A percentile compares a stretch with the other conserved stretches of the same genome.
These are phyloP conservation scores for Pulveroboletus ravenelii DNA, from an alignment of 768 basidiomycete genomes.

Conservation along the genomic window DNA sequence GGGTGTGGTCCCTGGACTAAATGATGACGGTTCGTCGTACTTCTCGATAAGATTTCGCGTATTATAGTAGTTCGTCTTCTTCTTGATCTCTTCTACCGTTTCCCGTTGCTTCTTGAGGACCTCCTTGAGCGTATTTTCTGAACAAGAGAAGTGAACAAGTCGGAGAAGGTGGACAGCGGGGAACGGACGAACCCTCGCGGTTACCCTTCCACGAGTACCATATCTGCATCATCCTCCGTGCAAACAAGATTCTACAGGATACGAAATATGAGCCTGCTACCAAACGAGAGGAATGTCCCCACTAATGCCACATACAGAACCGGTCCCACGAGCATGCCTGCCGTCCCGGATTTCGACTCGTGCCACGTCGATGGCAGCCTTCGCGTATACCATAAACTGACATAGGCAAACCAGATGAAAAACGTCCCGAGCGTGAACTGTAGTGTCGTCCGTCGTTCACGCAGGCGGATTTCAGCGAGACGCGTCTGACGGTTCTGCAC, in stretches of 20 bases:
- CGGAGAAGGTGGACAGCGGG: not conserved
- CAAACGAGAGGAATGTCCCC: not conserved
- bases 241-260: constrained; percentile 59
- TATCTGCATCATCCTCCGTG: constrained; percentile 73
- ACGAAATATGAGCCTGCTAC: not conserved
- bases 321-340: constrained; percentile 63
- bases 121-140: constrained; percentile 75
- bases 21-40: constrained; percentile 63
- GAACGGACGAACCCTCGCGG: constrained; percentile 56
- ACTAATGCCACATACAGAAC: constrained; percentile 55
- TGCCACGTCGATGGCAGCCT: constrained; percentile 41
- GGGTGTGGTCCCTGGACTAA: constrained; percentile 31
- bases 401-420: constrained; percentile 67
- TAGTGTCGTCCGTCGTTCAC: constrained; percentile 75
- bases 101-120: constrained; percentile 74
- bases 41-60: constrained; percentile 87
- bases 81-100: constrained; percentile 94
- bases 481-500: constrained; percentile 70
- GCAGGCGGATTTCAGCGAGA: constrained; percentile 78
- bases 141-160: not conserved
- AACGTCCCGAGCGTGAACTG: constrained; percentile 76
- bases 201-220: constrained; percentile 81
- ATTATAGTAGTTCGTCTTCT: constrained; percentile 92
- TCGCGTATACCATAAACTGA: constrained; percentile 68
- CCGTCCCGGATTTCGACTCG: constrained; percentile 33